Evolutionary conservation across 129 eudicot genomes (phyloP), one percentile per base, ranked within the genome.

Genomic region (Artemisia argyi): DNA sequence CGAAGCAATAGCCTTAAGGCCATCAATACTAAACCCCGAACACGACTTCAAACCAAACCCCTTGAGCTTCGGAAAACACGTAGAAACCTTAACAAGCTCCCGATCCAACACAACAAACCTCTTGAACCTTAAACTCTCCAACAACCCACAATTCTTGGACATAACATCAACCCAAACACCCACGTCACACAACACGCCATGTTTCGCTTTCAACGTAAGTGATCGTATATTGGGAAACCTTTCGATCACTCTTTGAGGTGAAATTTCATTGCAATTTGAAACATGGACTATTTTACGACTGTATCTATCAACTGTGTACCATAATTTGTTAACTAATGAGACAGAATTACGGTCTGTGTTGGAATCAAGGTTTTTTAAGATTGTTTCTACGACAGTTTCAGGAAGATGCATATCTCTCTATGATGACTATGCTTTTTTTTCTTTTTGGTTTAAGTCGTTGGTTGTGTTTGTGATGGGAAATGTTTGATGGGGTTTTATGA

Each of bases 1-100:
- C 65, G 98, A 79, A 1, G 91, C 98, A 20, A 92, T 76, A 49
- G 98, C 95, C 11, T 94, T 83, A 53, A 92, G 88, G 53, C 98
- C 98, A 73, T 71, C 84, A 24, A 95, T 85, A 4, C 85, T 71
- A 72, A 92, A 92, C 24, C 98, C 98, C 30, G 67, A 85, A 83
- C 98, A 92, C 66, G 85, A 75, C 39, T 71, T 83, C 78, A 92
- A 80, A 50, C 83, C 78, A 88, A 92, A 69, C 44, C 91, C 79
- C 81, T 85, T 89, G 19, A 92, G 85, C 61, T 76, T 70, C 3
- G 66, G 76, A 48, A 92, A 92, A 60, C 85, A 80, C 5, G 24
- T 76, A 0, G 95, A 73, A 13, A 87, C 63, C 65, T 85, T 81
- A 77, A 73, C 86, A 4, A 92, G 89, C 22, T 79, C 71, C 60